Evolutionary conservation across 169 alveolate species (phyloP), one percentile per base, ranked within the genome.

Genomic region (Blepharisma undulans): DNA sequence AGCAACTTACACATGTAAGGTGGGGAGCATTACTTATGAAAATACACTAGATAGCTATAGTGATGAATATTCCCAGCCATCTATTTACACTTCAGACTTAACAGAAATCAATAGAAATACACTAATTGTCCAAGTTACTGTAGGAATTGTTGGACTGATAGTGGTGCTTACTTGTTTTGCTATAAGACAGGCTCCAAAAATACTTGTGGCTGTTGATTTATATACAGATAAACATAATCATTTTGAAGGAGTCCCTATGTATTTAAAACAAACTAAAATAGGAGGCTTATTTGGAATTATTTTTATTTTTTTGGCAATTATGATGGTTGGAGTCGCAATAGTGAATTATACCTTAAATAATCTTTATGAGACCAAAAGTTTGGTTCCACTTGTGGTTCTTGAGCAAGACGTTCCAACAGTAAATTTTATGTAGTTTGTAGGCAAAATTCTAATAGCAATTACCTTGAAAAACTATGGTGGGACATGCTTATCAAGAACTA

Each of bases 281-380:
- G 91, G 91, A 12, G 91, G 91, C 19, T 12, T 72, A 66, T 86
- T 86, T 36, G 25, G 84, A 29, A 25, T 86, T 25, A 29, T 86
- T 8, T 86, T 86, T 33, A 59, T 59, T 48, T 19, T 82, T 21
- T 21, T 59, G 29, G 89, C 78, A 82, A 59, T 82, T 21, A 22
- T 59, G 33, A 36, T 82, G 10, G n/a, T 82, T 22, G 72, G 78
- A 10, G 22, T 22, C 33, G 72, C 89, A 25, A n/a, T 82, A 7
- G 60, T 59, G 0, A 22, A 82, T 29, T 82, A 18, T 32, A 3
- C 27, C 10, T 12, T 82, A 79, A 59, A 30, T 30, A 82, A 59
- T 59, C 33, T 82, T 48, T 29, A 25, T 22, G 89, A 82, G n/a
- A 36, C 89, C 16, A 82, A 82, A 59, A 36, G 77, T 8, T 36